Evolutionary conservation across 805 yeast genomes (phyloP), one percentile per base, ranked within the genome.

Genomic region (Candida yuanshanica): DNA sequence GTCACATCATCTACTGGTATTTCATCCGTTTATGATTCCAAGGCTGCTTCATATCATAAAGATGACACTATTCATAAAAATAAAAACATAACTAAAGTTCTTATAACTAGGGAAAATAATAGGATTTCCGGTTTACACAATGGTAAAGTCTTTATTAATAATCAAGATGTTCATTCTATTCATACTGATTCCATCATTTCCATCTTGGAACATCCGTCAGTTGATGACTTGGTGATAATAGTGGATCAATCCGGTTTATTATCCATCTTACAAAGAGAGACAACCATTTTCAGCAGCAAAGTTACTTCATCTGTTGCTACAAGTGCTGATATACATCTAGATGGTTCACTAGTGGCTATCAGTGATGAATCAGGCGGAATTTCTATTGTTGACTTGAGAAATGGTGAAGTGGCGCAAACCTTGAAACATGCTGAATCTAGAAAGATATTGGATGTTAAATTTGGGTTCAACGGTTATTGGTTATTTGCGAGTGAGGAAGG

Each of bases 401-500:
- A 54, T 20, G 68, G 70, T 5, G 51, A 53, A 14, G 39, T 57
- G 12, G 63, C 59, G 7, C 49, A 63, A 4, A 53, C 53, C 9
- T 38, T 64, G 16, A 29, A 35, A 17, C 27, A 31, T 10, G 38
- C 24, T 13, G 36, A 20, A 9, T 43, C 49, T 1, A 27, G 39
- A 1, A 61, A 74, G 9, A 47, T 57, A 7, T 7, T 27, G 6
- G 56, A 62, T n/a, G 42, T 80, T 11, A 52, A 56, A 33, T 81
- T 79, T 60, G 83, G 81, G 2, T 63, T 66, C 22, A 83, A 83
- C 53, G 91, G 91, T 2, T 80, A 77, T 56, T 79, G 82, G 74
- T 53, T 83, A 16, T 55, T 72, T 34, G 71, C 61, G 3, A 52
- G 52, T 4, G 62, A 53, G 16, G 48, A 48, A 1, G 42, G 43